Evolutionary conservation across 441 rosid genomes (phyloP).

Genomic region (Syzygium malaccense): DNA sequence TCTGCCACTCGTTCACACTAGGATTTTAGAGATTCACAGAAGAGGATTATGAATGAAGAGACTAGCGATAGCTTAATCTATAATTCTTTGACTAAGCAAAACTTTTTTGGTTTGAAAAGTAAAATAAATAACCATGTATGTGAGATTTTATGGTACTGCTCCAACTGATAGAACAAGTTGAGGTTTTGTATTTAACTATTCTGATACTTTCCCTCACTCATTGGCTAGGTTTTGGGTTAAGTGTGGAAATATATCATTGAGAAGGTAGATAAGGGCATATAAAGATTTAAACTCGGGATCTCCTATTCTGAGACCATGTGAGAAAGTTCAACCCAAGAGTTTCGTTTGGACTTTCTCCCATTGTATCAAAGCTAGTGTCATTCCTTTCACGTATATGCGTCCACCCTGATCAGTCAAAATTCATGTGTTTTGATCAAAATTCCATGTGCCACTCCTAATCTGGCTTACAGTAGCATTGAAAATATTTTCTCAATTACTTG

Average conservation of each 20-base stretch:
- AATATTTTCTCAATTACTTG: neutral
- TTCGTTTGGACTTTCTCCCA: too few relatives aligned
- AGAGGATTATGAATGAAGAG: too few relatives aligned
- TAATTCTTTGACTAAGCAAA: neutral
- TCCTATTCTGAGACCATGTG: too few relatives aligned
- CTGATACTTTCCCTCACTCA: too few relatives aligned
- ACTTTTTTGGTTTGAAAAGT: neutral
- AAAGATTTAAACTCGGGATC: too few relatives aligned
- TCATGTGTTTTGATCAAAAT: accelerated
- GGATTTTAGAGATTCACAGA: neutral
- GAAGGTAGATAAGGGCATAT: too few relatives aligned
- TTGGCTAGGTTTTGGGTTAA: too few relatives aligned
- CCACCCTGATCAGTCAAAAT: neutral
- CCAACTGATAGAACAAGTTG: neutral
- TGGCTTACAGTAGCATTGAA: neutral
- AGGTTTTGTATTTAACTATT: too few relatives aligned
- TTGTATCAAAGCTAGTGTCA: too few relatives aligned
- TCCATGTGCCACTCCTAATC: neutral
- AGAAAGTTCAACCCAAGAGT: too few relatives aligned
- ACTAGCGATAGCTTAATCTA: neutral
- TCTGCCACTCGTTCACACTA: neutral
- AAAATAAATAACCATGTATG: neutral
- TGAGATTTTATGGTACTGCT: accelerated
- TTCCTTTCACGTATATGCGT: neutral
- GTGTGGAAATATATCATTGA: too few relatives aligned